Base-by-base conservation (phyloP, 2,329 filamentous ascomycete species). In the Colletotrichum tanaceti region DNA sequence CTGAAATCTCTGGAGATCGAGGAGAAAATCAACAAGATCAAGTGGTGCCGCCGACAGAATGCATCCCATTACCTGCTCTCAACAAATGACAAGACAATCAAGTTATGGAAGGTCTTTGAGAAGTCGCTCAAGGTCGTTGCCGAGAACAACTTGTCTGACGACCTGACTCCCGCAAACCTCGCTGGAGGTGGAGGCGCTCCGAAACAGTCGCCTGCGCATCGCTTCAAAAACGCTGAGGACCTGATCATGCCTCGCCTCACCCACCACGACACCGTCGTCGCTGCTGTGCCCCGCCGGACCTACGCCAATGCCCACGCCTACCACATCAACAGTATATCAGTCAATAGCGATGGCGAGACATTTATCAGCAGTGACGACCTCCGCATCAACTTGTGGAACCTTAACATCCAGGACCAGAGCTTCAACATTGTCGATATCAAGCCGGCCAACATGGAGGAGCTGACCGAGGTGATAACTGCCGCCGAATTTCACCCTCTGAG, bases 11-110 rank as follows among this genome's bases (percentile, higher is more conserved):
- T 99, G 75, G 96, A 99, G 83, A 99, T 99, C 78, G 96, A 99
- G 87, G 96, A 99, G 83, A 99, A 99, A 85, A 99, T 99, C 87
- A 99, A 99, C 88, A 99, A 99, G 87, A 99, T 99, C 84, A 99
- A 98, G 82, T 99, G 96, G 96, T 99, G 96, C 81, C 91, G 92
- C 78, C 91, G 96, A 82, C 95, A 98, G 83, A 99, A 99, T 86
- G 93, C 95, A 71, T 98, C 96, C 64, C 96, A 99, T 84, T 99
- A 97, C 81, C 89, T 99, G 60, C 89, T 99, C 65, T 98, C 96
- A 50, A 99, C 96, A 75, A 99, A 99, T 79, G 96, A 99, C 86
- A 99, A 99, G 86, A 99, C 96, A 49, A 99, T 99, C 87, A 99
- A 99, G 85, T 86, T 99, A 74, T 99, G 96, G 96, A 99, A 99